phyloP scores from a whole-genome alignment of 805 yeast genomes.

The Peterozyma toletana region DNA sequence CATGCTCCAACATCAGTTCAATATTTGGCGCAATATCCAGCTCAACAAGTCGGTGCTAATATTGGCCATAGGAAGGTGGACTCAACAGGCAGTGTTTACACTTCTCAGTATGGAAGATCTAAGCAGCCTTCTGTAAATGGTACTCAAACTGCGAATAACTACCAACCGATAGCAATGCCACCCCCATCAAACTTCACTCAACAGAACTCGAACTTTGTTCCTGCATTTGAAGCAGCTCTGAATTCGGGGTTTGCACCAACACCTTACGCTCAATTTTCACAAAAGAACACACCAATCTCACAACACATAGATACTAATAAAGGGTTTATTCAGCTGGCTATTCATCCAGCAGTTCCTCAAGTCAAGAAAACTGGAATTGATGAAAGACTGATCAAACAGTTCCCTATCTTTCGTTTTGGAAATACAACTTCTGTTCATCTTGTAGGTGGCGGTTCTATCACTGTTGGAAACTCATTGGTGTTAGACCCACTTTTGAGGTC shows the following conservation, averaged over 20 bases:
- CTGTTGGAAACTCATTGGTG: slow-evolving; percentile 10
- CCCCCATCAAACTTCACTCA: slow-evolving; percentile 13
- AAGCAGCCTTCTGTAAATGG: background rate
- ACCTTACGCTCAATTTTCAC: background rate
- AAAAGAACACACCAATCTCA: no score
- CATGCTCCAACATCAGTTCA: slow-evolving; percentile 2
- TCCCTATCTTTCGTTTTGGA: slow-evolving; percentile 72
- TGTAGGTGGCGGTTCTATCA: slow-evolving; percentile 25
- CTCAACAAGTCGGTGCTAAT: background rate
- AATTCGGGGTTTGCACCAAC: background rate
- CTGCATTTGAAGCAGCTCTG: background rate
- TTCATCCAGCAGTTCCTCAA: slow-evolving; percentile 26
- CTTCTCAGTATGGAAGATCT: background rate
- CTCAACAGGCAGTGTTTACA: background rate
- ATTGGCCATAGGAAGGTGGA: no score
- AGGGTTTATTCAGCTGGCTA: background rate
- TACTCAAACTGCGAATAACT: background rate
- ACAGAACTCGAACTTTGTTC: slow-evolving; percentile 11
- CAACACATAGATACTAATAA: background rate
- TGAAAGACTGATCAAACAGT: slow-evolving; percentile 38
- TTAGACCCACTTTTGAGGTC: slow-evolving; percentile 18
- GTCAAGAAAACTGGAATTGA: slow-evolving; percentile 42
- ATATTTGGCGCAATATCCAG: background rate
- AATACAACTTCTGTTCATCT: slow-evolving; percentile 25
- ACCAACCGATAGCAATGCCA: slow-evolving; percentile 2